Evolutionary conservation across 495 filamentous ascomycete genomes (phyloP).

Genomic region (Choiromyces venosus): DNA sequence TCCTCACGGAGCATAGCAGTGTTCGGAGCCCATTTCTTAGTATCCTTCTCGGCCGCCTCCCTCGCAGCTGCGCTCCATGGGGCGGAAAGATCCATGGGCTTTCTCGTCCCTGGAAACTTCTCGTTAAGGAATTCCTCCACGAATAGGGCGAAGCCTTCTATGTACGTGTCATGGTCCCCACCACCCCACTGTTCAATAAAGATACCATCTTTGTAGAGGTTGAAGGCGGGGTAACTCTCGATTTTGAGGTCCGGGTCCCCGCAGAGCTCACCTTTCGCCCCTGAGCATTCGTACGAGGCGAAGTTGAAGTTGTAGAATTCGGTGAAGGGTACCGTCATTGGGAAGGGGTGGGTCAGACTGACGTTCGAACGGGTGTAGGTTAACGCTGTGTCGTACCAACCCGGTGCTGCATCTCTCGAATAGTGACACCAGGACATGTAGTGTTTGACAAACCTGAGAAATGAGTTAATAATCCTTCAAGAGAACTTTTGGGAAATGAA

Average conservation of each 20-base stretch:
- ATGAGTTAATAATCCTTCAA: neutral
- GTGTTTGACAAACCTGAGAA: constrained; percentile 68
- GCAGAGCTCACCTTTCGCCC: constrained; percentile 71
- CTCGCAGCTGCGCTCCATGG: neutral
- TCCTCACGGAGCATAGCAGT: neutral
- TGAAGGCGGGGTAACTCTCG: constrained; percentile 63
- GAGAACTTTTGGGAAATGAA: neutral
- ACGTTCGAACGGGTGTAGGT: constrained; percentile 82
- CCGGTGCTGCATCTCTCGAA: constrained; percentile 72
- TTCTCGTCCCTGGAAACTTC: neutral
- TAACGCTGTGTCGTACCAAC: constrained; percentile 88
- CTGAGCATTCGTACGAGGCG: constrained; percentile 67
- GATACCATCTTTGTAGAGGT: constrained; percentile 77
- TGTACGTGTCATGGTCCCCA: neutral
- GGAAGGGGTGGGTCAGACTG: constrained; percentile 35
- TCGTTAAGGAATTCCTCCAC: neutral
- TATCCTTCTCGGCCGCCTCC: neutral
- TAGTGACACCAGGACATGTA: constrained; percentile 62
- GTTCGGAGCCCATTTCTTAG: neutral
- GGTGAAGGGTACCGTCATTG: constrained; percentile 45
- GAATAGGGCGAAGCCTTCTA: neutral
- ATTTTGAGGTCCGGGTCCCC: constrained; percentile 53
- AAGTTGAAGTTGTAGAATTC: constrained; percentile 87
- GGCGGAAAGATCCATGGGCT: neutral
- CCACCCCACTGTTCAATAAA: constrained; percentile 49